Percentiles rank a stretch among this genome's conserved stretches.
Conservation (phyloP, 768 basidiomycete genomes). For the Boletus eberwhitei region DNA sequence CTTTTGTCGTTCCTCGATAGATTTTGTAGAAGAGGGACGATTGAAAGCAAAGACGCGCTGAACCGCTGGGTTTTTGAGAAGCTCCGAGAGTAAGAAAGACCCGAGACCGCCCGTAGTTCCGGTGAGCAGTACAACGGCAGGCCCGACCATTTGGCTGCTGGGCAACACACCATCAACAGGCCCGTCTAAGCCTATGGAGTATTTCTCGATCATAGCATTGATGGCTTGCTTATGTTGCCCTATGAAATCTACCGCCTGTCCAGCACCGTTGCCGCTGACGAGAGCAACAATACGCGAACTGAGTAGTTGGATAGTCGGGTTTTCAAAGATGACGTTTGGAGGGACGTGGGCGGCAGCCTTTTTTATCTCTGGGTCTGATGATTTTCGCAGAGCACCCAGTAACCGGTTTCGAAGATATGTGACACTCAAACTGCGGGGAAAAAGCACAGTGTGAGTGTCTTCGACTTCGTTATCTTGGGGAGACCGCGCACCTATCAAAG, state of each 20-base stretch:
- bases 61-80: constrained; percentile 25
- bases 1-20: constrained; percentile 27
- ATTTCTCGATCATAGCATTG: constrained; percentile 40
- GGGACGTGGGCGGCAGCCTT: constrained; percentile 26
- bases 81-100: constrained; percentile 31
- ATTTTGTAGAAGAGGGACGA: constrained; percentile 19
- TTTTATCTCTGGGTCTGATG: constrained; percentile 27
- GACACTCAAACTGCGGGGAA: constrained; percentile 24
- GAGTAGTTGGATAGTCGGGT: constrained; percentile 40
- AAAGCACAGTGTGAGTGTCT: not conserved
- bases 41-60: constrained; percentile 34
- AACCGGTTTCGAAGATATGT: constrained; percentile 28
- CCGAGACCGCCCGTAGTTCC: constrained; percentile 43
- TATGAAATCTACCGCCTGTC: not conserved
- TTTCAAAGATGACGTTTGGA: constrained; percentile 33
- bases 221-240: constrained; percentile 24
- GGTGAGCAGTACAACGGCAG: constrained; percentile 35
- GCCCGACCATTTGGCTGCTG: not conserved
- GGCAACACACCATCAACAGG: constrained; percentile 9
- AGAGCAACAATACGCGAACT: constrained; percentile 21
- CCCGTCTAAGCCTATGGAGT: constrained; percentile 24
- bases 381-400: constrained; percentile 28
- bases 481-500: constrained; percentile 35
- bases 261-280: not conserved
- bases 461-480: not conserved